Evolutionary conservation across 2,329 filamentous ascomycete species (phyloP).

Genomic region (Uncinocarpus reesii): DNA sequence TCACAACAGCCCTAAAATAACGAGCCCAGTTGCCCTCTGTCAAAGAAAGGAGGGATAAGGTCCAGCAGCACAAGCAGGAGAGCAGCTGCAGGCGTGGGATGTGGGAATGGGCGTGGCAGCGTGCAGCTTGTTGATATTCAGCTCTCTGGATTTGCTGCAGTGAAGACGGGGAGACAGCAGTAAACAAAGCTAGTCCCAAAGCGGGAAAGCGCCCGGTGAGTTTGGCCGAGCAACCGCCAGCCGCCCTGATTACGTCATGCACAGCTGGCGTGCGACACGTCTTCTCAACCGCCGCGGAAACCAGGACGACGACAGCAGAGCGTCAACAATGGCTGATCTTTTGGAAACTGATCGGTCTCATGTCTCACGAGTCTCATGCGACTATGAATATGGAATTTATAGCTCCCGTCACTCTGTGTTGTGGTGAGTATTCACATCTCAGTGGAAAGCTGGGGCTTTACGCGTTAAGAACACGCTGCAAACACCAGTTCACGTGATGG

Average conservation of each 20-base stretch:
- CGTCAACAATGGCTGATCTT: background rate
- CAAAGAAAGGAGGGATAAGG: background rate
- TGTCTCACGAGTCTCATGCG: background rate
- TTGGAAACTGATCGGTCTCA: background rate
- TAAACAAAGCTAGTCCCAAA: constrained; percentile 20
- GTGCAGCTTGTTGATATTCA: constrained; percentile 9
- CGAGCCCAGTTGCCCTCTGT: background rate
- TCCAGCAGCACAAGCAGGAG: background rate
- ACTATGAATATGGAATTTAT: background rate
- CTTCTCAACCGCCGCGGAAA: background rate
- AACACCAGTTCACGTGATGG: constrained; percentile 29
- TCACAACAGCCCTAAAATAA: background rate
- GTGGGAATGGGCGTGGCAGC: background rate
- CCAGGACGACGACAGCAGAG: background rate
- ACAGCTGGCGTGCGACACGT: background rate
- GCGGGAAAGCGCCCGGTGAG: constrained; percentile 13
- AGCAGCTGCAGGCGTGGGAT: background rate
- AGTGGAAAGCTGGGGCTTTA: background rate
- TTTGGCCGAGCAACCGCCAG: constrained; percentile 14
- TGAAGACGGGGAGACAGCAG: background rate
- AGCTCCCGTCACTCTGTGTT: background rate
- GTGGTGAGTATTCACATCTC: background rate
- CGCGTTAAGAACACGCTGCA: constrained; percentile 21
- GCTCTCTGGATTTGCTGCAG: background rate
- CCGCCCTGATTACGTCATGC: constrained; percentile 8